Conservation (phyloP, 345 rosid species). For the Eucalyptus erythrocorys region DNA sequence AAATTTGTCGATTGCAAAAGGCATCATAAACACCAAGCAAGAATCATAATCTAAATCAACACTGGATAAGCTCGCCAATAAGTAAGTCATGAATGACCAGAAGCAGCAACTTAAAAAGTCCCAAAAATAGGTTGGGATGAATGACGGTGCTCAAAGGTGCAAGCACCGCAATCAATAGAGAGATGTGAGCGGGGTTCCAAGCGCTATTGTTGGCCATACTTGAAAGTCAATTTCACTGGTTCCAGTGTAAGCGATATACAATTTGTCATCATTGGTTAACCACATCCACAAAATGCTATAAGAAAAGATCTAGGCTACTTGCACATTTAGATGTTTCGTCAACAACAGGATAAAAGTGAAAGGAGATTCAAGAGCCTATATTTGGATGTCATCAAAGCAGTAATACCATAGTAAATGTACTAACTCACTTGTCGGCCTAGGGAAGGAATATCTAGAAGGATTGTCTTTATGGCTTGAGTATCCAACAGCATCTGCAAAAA, state of each 20-base stretch:
- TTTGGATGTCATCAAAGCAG: neutral
- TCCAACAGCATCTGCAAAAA: conserved; percentile 83
- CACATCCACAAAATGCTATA: neutral
- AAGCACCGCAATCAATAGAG: neutral
- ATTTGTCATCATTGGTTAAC: neutral
- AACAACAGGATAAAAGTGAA: neutral
- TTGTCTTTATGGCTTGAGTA: conserved; percentile 95
- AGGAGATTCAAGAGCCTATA: neutral
- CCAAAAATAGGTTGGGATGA: neutral
- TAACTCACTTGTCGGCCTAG: conserved; percentile 83
- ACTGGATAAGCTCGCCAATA: neutral
- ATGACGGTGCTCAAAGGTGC: neutral
- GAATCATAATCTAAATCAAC: neutral
- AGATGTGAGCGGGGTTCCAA: neutral
- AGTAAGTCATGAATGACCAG: neutral
- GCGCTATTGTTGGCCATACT: neutral
- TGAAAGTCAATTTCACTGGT: neutral
- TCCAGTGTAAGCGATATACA: neutral
- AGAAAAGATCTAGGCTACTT: neutral
- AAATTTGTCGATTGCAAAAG: neutral
- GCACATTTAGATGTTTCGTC: neutral
- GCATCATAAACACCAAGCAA: neutral
- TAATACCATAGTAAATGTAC: neutral
- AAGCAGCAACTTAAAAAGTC: neutral
- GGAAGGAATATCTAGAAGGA: conserved; percentile 92